phyloP scores from a whole-genome alignment of 805 yeast species.

The Yarrowia alimentaria region DNA sequence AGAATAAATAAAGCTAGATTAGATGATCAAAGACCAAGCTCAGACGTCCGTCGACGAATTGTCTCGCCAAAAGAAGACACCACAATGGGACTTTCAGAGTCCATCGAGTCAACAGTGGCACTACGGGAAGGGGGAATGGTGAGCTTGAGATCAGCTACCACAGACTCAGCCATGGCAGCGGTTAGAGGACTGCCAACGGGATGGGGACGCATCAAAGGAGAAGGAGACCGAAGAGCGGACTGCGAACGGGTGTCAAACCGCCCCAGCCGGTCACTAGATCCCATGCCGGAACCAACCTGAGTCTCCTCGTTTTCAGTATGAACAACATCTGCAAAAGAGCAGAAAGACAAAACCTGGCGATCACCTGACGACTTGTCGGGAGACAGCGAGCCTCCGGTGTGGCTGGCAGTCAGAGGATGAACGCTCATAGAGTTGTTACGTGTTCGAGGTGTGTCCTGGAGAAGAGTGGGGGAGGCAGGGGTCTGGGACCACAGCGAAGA shows the following conservation, averaged over 20 bases:
- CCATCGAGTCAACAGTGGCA: conserved; percentile 17
- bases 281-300: too few relatives aligned
- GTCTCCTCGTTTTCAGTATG: conserved; percentile 28
- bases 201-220: conserved; percentile 14
- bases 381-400: neutral
- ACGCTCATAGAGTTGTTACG: conserved; percentile 22
- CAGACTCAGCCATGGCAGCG: conserved; percentile 25
- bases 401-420: conserved; percentile 18
- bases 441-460: conserved; percentile 3
- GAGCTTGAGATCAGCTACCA: conserved; percentile 11
- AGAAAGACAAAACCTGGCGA: conserved; percentile 47
- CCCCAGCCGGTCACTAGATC: conserved; percentile 11
- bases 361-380: conserved; percentile 11
- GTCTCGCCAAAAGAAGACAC: conserved; percentile 34
- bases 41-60: conserved; percentile 29
- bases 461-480: conserved; percentile 22
- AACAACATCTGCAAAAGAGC: conserved; percentile 75
- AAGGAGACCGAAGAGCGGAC: conserved; percentile 10
- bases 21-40: conserved; percentile 12
- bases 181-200: conserved; percentile 22
- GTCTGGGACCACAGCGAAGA: conserved; percentile 18
- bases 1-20: too few relatives aligned
- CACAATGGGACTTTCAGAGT: conserved; percentile 23
- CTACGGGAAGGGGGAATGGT: conserved; percentile 4
- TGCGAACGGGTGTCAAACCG: conserved; percentile 21